Evolutionary conservation across 202 grass and related monocot species (phyloP), one percentile per base, ranked within the genome.

Genomic region (Zizania palustris): DNA sequence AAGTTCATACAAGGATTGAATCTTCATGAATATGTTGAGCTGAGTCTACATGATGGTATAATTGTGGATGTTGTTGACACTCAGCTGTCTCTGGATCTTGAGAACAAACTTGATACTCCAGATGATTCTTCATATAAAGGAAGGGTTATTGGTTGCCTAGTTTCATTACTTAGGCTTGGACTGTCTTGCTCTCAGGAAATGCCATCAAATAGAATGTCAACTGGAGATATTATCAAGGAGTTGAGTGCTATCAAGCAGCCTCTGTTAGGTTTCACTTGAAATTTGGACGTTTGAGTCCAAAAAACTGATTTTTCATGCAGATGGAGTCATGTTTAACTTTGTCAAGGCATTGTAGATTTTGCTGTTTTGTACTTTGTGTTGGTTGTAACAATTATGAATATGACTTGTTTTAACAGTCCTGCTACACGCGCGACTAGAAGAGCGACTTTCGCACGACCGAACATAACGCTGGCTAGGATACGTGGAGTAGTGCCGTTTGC

Each of bases 151-250:
- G 76, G 36, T 2, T 79, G 68, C 22, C 7, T 83, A 2, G 14
- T 11, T 42, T 73, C 74, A 9, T 43, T 83, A 0, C 74, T 83
- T 9, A 39, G 9, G 34, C 22, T 83, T 19, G 85, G 80, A 58
- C 6, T 83, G 2, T 76, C 14, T 2, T 87, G 85, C 21, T 69
- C 74, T 7, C 39, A 74, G 8, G 74, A 73, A 67, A n/a, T 57
- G 22, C 73, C 73, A 3, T 61, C 38, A 5, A 69, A 28, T 18
- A 41, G 79, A 18, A 74, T 79, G 67, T 15, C 16, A 18, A 57
- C 75, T 0, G 9, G 14, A 16, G 49, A 34, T 8, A 57, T 67
- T 48, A 48, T 79, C 65, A 79, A 60, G 21, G 65, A 79, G 28
- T 3, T 79, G 53, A 15, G 19, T 60, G 48, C 20, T 36, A 34